Base-by-base conservation (phyloP, 2,329 filamentous ascomycete genomes). In the Orbilia ellipsospora region DNA sequence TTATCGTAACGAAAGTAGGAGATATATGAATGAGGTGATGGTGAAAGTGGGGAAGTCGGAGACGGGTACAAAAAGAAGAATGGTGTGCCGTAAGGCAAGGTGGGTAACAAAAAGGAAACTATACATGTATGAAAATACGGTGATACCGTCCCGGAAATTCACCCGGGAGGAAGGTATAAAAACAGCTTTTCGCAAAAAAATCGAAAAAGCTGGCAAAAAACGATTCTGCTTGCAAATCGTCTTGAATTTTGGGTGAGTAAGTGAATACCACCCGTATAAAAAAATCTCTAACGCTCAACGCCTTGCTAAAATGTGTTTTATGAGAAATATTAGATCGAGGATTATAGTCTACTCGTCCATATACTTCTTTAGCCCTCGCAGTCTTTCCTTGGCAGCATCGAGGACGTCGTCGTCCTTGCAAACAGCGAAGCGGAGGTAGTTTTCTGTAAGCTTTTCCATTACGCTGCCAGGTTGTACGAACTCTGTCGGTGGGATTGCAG, bases 401-500 rank as follows among this genome's bases (percentile, higher is more conserved):
- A 95, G 83, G 44, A 98, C 89, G 51, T 92, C 88, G 81, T 99
- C 93, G 40, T 94, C 88, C 86, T 99, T 99, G 85, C 95, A 99
- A 0, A 99, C 93, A 0, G 95, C 95, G 63, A 80, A 80, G 20
- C 95, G 87, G 80, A 99, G 86, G 84, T 96, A 99, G 80, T 98
- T 91, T 85, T 97, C 92, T 0, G 92, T 95, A 79, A 97, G 88
- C 80, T 92, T 89, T 28, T 91, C 89, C 72, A 75, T 75, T 0
- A 69, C 40, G 80, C 97, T 97, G 51, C 83, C 84, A 16, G 92
- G 90, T 0, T 94, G 97, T 82, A 97, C 98, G 83, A 99, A 99
- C 83, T 99, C 95, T 0, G 94, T 97, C 0, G 95, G 95, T 16
- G 95, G 95, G 77, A 99, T 97, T 7, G 94, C 94, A 1, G 95